Base-by-base conservation (phyloP, 2,329 filamentous ascomycete genomes). In the Hymenoscyphus scutula region DNA sequence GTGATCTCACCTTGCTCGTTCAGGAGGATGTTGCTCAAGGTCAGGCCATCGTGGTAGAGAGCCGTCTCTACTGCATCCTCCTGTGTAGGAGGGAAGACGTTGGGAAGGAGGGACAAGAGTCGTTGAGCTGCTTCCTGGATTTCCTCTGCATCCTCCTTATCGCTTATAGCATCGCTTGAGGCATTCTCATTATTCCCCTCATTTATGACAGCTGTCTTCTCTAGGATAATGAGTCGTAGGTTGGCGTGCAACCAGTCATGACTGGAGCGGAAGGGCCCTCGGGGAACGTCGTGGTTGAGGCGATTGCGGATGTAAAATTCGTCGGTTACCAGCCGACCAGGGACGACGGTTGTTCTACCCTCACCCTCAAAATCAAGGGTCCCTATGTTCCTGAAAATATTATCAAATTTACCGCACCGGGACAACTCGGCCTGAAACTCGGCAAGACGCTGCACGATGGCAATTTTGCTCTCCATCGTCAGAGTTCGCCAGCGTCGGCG, bases 11-110 rank as follows among this genome's bases (percentile, higher is more conserved):
- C 75, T 5, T 73, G 30, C 0, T 75, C 69, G 58, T 80, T 70
- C 1, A 80, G 73, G 29, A 80, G 65, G 8, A 81, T 76, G 61
- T 81, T 80, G 1, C 70, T 64, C 6, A 73, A 63, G 0, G 69
- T 73, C 1, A 80, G 67, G 54, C 80, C 77, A 25, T 77, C 63
- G 53, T 78, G 76, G 29, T 19, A 34, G 25, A 55, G 53, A 51
- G 68, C 75, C 1, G 80, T 64, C 0, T 75, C 67, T 41, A 41
- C 37, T 3, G 73, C 77, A n/a, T 62, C 64, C 63, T 77, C 74
- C 3, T 69, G 61, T 0, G 19, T 48, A 10, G 29, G 7, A 45
- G 75, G 73, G 58, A 76, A 78, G 37, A 75, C 62, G 41, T 68
- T 72, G 30, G 72, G 73, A 2, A 79, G 65, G 1, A 76, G 60